Base-by-base conservation (phyloP, 2,329 filamentous ascomycete species). In the Didymella lethalis region DNA sequence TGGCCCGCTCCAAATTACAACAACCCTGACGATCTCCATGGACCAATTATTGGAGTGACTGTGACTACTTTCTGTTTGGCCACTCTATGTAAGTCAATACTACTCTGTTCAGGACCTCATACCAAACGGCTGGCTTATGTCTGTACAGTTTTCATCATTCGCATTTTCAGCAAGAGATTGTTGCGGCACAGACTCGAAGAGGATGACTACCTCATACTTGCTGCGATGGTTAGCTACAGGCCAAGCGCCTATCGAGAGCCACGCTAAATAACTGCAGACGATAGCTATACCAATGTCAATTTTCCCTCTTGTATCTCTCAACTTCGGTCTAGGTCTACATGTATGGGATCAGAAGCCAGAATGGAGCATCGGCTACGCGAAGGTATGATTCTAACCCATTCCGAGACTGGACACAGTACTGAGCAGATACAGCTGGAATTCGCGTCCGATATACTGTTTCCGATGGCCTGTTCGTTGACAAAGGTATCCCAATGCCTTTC, bases 401-500 rank as follows among this genome's bases (percentile, higher is more conserved):
- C 10, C 20, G 8, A 29, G 28, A 7, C 28, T n/a, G 3, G 11
- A 4, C 4, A 26, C 2, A 0, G 8, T 14, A 41, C 48, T 47
- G 7, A 48, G 25, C 48, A 4, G 20, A n/a, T 4, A 29, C 11
- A 71, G 69, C 63, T 71, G 41, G 64, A 54, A 10, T 70, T 66
- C 47, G 56, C 63, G 20, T 54, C 67, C 16, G 65, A 71, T 20
- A 64, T 73, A 8, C 45, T 69, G 2, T 71, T 73, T 25, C 68
- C 67, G 26, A 44, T 65, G 10, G 61, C 66, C 11, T 68, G 65
- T 31, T 63, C 63, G 2, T 29, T 71, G 5, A 72, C 69, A n/a
- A 75, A 75, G 43, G 63, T 70, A 6, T 73, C 70, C 5, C 46
- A 74, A 32, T 71, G 66, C 47, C 29, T 74, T 8, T 74, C 71